Conservation (phyloP, 495 filamentous ascomycete species). For the Tuber umbilicatum region DNA sequence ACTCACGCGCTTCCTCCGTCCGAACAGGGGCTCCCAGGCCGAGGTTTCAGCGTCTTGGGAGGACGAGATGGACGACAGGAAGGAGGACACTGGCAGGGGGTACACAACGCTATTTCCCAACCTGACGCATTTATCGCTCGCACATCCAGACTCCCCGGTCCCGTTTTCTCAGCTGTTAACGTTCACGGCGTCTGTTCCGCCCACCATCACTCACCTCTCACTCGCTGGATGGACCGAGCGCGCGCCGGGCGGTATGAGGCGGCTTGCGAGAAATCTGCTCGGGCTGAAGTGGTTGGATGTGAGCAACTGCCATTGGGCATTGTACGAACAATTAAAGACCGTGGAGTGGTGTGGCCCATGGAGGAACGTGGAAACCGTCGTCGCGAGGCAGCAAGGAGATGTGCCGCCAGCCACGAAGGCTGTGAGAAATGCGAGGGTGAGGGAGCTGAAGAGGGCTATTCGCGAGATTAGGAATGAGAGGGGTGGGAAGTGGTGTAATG, state of each 20-base stretch:
- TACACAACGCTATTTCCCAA: slow-evolving; percentile 11
- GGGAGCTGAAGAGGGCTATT: slow-evolving; percentile 13
- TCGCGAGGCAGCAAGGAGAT: slow-evolving; percentile 16
- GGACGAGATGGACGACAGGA: background rate
- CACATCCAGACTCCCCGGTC: slow-evolving; percentile 13
- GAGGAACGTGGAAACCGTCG: slow-evolving; percentile 31
- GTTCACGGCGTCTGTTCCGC: slow-evolving; percentile 18
- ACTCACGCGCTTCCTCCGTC: slow-evolving; percentile 14
- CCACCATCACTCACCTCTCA: slow-evolving; percentile 32
- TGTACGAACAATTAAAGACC: slow-evolving; percentile 18
- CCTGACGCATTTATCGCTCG: slow-evolving; percentile 33
- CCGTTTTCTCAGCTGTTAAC: slow-evolving; percentile 10
- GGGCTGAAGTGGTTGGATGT: slow-evolving; percentile 38
- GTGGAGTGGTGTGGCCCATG: slow-evolving; percentile 33
- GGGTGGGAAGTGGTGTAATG: slow-evolving; percentile 29
- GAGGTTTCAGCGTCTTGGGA: background rate
- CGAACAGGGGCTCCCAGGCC: background rate
- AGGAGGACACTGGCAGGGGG: background rate
- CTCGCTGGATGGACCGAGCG: slow-evolving; percentile 25
- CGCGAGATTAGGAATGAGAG: slow-evolving; percentile 18
- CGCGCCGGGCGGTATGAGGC: slow-evolving; percentile 13
- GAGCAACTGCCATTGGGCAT: slow-evolving; percentile 15
- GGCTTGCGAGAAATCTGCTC: slow-evolving; percentile 19
- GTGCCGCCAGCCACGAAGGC: slow-evolving; percentile 8
- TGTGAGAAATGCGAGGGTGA: slow-evolving; percentile 9